A percentile compares a stretch with the other conserved stretches of the same genome.
Evolutionary conservation across 2,329 filamentous ascomycete species (phyloP).

Genomic region (Coniosporium tulheliwenetii): DNA sequence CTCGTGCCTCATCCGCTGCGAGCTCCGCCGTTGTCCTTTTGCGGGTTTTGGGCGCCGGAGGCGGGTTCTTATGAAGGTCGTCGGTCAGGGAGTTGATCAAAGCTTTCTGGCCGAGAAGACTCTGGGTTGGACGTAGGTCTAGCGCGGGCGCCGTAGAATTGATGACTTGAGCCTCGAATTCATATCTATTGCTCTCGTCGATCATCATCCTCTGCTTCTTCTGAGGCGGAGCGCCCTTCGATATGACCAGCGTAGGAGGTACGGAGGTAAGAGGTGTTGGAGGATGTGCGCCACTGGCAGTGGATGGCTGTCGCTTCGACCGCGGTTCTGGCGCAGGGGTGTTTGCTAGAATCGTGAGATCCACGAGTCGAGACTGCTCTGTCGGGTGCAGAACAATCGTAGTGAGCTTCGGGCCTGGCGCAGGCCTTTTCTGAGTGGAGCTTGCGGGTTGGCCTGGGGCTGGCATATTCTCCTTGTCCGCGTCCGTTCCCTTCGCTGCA

Average conservation of each 20-base stretch:
- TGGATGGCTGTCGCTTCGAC: slow-evolving; percentile 26
- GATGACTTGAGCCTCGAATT: slow-evolving; percentile 62
- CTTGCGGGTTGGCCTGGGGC: slow-evolving; percentile 30
- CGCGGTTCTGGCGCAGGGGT: slow-evolving; percentile 43
- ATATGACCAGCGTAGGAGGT: slow-evolving; percentile 41
- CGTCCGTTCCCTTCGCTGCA: slow-evolving; percentile 16
- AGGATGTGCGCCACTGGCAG: slow-evolving; percentile 39
- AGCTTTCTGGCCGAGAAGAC: slow-evolving; percentile 49
- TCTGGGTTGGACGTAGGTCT: slow-evolving; percentile 61
- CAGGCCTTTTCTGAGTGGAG: slow-evolving; percentile 30
- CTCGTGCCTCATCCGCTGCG: slow-evolving; percentile 83
- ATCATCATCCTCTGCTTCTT: slow-evolving; percentile 63
- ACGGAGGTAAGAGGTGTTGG: slow-evolving; percentile 44
- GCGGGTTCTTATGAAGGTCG: slow-evolving; percentile 58
- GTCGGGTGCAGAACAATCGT: slow-evolving; percentile 82
- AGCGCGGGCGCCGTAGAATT: slow-evolving; percentile 60
- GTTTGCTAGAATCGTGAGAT: slow-evolving; percentile 59
- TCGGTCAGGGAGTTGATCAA: slow-evolving; percentile 59
- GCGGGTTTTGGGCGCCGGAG: slow-evolving; percentile 72
- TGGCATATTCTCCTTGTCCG: slow-evolving; percentile 43
- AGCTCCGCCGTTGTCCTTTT: slow-evolving; percentile 92
- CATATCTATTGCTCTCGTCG: slow-evolving; percentile 55
- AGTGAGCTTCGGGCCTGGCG: slow-evolving; percentile 42
- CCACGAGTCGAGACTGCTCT: slow-evolving; percentile 54
- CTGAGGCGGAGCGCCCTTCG: slow-evolving; percentile 43